Conservation (phyloP, 1,284 basidiomycete genomes). For the Puccinia novopanici region DNA sequence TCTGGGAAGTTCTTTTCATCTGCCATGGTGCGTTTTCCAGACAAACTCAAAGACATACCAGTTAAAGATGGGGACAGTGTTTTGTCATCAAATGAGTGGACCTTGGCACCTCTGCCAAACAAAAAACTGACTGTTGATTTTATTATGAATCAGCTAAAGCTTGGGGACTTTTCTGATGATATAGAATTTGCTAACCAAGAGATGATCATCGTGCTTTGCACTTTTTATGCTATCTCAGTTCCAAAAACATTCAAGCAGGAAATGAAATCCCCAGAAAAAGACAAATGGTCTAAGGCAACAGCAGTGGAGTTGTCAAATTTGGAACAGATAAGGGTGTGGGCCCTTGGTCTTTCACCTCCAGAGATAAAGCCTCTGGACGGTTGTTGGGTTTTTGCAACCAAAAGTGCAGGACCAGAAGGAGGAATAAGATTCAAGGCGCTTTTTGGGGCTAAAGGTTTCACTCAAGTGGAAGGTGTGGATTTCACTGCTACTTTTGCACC, state of each 20-base stretch:
- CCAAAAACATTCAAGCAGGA: slow-evolving; percentile 12
- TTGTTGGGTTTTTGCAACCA: not conserved
- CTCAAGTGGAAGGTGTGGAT: too few relatives aligned
- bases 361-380: not conserved
- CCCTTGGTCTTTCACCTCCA: not conserved
- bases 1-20: not conserved
- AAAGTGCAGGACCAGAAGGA: too few relatives aligned
- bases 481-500: slow-evolving; percentile 10
- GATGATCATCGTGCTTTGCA: not conserved
- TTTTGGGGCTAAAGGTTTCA: too few relatives aligned
- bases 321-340: not conserved
- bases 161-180: not conserved
- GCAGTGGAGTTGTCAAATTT: not conserved
- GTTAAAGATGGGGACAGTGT: too few relatives aligned
- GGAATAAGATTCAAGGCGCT: too few relatives aligned
- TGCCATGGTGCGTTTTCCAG: not conserved
- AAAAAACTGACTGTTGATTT: not conserved
- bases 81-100: not conserved
- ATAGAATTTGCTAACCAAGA: not conserved
- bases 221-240: not conserved
- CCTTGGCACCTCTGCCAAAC: not conserved
- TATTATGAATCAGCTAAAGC: too few relatives aligned
- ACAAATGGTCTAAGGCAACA: not conserved
- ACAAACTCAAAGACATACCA: not conserved
- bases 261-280: not conserved